Evolutionary conservation across 345 rosid species (phyloP), one percentile per base, ranked within the genome.

Genomic region (Clarkia xantiana): DNA sequence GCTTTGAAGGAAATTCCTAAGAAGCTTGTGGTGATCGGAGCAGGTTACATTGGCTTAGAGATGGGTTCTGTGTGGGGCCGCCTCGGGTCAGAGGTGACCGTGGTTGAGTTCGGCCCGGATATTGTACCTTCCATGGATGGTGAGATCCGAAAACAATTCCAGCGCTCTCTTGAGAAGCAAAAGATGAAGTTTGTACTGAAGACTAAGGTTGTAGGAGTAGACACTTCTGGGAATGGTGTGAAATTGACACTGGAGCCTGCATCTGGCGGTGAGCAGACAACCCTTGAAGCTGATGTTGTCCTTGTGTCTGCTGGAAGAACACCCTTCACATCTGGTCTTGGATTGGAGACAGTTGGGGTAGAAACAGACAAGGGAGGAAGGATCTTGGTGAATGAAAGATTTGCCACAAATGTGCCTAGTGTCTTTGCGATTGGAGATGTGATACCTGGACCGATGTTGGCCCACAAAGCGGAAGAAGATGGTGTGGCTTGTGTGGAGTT

Each of bases 401-500:
- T 91, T 60, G 68, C 63, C 38, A 73, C 98, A 18, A 91, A 84
- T 51, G 90, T 84, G 23, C 69, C 89, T 0, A 86, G 96, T 58
- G 96, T 91, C 29, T 74, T 54, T 59, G 98, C 96, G 3, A 91
- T 91, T 23, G 98, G 96, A 11, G 98, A 91, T 76, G 98, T 84
- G 45, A 87, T 91, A 63, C 96, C 96, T 15, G 96, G 98, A 53
- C 98, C 98, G 10, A 84, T 91, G 98, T 54, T 91, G 41, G 98
- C 98, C 38, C 98, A 91, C 76, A 91, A 91, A 73, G 98, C 98
- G 0, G 98, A 91, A 71, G 98, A 87, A 63, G 98, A 86, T 38
- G 98, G 96, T 14, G 75, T 91, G 17, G 98, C 98, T 41, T 91
- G 96, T 65, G 95, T 80, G 44, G 98, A 91, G 65, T 86, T 81